Evolutionary conservation across 2,329 filamentous ascomycete species (phyloP), one percentile per base, ranked within the genome.

Genomic region (Aspergillus piperis): DNA sequence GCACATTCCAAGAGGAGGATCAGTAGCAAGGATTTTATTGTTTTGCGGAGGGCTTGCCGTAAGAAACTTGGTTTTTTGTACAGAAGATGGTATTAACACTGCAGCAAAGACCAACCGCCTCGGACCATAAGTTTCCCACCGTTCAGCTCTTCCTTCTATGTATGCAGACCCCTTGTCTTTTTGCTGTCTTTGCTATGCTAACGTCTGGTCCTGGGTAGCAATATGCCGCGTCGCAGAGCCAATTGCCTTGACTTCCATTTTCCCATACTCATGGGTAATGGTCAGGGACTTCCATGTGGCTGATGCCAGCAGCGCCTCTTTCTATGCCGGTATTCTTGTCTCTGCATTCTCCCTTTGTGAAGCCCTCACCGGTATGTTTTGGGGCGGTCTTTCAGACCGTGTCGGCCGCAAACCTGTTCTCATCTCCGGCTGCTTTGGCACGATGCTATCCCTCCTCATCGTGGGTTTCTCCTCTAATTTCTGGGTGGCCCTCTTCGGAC

Each of bases 201-300:
- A 42, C 17, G 5, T 23, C n/a, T 41, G 27, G 32, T 49, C 27
- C 69, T 52, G 11, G 52, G 39, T 52, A 96, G 92, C 92, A 75
- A 91, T 96, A 82, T 93, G 96, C 73, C 91, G 93, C 64, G 86
- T 97, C 67, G 91, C 92, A 56, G 93, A 97, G 77, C 93, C 93
- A 21, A 94, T 97, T 69, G 92, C 93, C 54, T 85, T 97, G 65
- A 96, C 92, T 1, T 95, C 91, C 71, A 95, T 96, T 76, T 96
- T 94, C 70, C 93, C 93, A 19, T 97, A 96, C 76, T 91, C 91
- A 62, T 96, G 90, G 90, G 85, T 89, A 62, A 87, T 94, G 67
- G 88, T 94, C 66, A 90, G 90, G 76, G 83, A 87, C 68, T 92
- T 92, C 76, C 72, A 90, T 42, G 83, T 93, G 67, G 90, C 89